Conservation (phyloP, 192 early-diverging fungal species). For the Globomyces pollinis-pini region DNA sequence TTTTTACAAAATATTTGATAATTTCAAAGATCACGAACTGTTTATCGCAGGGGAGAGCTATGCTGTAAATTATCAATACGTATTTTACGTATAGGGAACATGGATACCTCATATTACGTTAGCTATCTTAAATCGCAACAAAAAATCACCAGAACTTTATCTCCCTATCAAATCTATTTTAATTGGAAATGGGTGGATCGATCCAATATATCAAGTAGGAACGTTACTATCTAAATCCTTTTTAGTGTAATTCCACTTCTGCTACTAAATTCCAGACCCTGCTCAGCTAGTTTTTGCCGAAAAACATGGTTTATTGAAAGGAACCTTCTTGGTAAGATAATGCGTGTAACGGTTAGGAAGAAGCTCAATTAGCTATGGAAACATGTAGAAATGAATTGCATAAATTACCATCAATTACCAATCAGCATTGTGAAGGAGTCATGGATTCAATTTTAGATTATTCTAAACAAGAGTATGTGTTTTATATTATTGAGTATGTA, state of each 20-base stretch:
- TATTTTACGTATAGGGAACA: too few relatives aligned
- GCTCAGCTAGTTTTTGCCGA: slow-evolving; percentile 34
- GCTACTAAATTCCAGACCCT: neutral
- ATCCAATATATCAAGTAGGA: slow-evolving; percentile 44
- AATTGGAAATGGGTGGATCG: slow-evolving; percentile 76
- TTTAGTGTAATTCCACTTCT: neutral
- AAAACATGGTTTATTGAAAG: slow-evolving; percentile 25
- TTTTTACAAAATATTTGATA: slow-evolving; percentile 53
- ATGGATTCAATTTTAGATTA: slow-evolving; percentile 27
- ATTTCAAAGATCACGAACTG: slow-evolving; percentile 32
- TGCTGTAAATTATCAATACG: too few relatives aligned
- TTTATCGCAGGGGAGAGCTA: slow-evolving; percentile 69
- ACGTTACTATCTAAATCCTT: neutral
- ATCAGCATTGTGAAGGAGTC: slow-evolving; percentile 31
- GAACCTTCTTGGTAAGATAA: slow-evolving; percentile 14
- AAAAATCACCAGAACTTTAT: slow-evolving; percentile 13
- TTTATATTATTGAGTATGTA: too few relatives aligned
- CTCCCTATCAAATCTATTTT: slow-evolving; percentile 37
- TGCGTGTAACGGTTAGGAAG: neutral
- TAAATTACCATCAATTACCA: slow-evolving; percentile 17
- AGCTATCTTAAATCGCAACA: slow-evolving; percentile 33
- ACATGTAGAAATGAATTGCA: slow-evolving; percentile 12
- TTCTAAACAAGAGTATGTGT: neutral
- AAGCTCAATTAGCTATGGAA: slow-evolving; percentile 5
- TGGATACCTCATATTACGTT: slow-evolving; percentile 64